Conservation (phyloP, 2,329 filamentous ascomycete species). For the Pseudocercospora eumusae region DNA sequence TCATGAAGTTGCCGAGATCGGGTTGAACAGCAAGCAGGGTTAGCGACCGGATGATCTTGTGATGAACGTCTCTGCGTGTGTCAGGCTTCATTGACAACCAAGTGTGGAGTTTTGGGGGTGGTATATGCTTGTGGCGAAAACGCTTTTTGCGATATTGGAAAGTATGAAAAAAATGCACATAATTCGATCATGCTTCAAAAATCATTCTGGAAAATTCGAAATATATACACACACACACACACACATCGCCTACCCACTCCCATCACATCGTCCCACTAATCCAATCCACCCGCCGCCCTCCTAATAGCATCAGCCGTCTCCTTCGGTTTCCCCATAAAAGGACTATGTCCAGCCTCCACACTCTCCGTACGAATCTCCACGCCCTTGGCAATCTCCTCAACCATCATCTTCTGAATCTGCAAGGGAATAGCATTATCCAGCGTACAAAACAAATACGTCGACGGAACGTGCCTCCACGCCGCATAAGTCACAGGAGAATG, state of each 20-base stretch:
- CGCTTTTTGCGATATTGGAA: no score
- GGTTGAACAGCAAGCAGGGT: no score
- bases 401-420: slow-evolving; percentile 43
- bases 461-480: slow-evolving; percentile 45
- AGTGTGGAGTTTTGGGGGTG: no score
- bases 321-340: slow-evolving; percentile 33
- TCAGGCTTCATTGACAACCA: no score
- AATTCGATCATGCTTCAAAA: not conserved
- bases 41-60: no score
- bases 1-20: no score
- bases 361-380: slow-evolving; percentile 27
- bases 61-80: no score
- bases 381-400: slow-evolving; percentile 27
- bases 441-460: slow-evolving; percentile 47
- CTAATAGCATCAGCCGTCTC: slow-evolving; percentile 29
- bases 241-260: not conserved
- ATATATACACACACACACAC: no score
- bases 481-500: slow-evolving; percentile 32
- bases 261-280: not conserved
- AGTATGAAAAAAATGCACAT: not conserved
- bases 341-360: slow-evolving; percentile 33
- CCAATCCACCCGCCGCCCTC: slow-evolving; percentile 22
- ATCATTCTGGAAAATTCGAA: not conserved
- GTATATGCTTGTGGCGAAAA: no score
- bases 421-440: slow-evolving; percentile 44